phyloP scores from a whole-genome alignment of 164 flowering plant genomes.

The Santalum album region DNA sequence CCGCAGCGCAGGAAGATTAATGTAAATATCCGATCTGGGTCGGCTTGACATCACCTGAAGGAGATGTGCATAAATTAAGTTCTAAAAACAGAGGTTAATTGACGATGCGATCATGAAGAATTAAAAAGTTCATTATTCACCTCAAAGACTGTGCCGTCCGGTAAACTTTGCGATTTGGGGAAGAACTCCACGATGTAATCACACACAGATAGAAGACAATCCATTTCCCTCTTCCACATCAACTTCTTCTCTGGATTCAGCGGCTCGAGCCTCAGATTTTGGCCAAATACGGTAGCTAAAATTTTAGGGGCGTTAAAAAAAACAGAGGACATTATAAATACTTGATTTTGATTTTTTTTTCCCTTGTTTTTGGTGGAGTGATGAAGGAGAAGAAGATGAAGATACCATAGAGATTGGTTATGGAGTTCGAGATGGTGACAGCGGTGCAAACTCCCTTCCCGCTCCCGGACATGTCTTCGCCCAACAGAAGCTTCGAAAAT shows the following conservation, averaged over 20 bases:
- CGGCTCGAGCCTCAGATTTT: slow-evolving; percentile 68
- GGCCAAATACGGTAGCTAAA: slow-evolving; percentile 86
- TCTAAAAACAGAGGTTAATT: no score
- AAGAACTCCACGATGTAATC: slow-evolving; percentile 78
- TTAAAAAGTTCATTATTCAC: slow-evolving; percentile 22
- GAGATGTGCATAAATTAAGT: no score
- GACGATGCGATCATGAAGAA: neutral
- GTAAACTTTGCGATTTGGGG: slow-evolving; percentile 35
- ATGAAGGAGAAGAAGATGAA: no score
- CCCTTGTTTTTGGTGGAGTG: no score
- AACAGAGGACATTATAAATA: neutral
- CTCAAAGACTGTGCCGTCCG: slow-evolving; percentile 56
- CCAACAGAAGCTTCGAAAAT: slow-evolving; percentile 86
- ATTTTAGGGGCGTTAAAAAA: neutral
- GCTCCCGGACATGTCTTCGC: slow-evolving; percentile 98
- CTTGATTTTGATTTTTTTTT: no score
- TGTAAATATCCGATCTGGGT: slow-evolving; percentile 70
- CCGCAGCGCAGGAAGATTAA: slow-evolving; percentile 84
- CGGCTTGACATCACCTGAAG: slow-evolving; percentile 73
- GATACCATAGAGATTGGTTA: slow-evolving; percentile 91
- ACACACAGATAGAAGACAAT: slow-evolving; percentile 80
- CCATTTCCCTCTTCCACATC: slow-evolving; percentile 94
- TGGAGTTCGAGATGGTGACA: slow-evolving; percentile 84
- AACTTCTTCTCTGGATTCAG: slow-evolving; percentile 60
- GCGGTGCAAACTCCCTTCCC: slow-evolving; percentile 97